Conservation (phyloP, 2,329 filamentous ascomycete genomes). For the Aureobasidium subglaciale region DNA sequence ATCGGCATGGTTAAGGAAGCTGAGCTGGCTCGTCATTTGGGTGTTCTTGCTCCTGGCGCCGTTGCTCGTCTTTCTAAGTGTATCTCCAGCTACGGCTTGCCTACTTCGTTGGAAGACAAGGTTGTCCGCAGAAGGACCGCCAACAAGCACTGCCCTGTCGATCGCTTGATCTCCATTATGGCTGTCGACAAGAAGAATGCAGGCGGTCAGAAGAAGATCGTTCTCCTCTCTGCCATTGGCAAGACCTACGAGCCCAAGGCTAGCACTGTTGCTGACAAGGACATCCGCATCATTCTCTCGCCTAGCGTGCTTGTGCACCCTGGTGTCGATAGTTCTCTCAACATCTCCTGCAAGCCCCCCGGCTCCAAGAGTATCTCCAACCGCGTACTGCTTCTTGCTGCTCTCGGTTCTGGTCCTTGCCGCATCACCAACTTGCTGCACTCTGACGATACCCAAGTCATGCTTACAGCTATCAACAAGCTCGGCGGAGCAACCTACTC, state of each 20-base stretch:
- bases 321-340: slow-evolving; percentile 57
- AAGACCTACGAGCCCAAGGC: slow-evolving; percentile 80
- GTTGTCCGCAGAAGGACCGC: slow-evolving; percentile 74
- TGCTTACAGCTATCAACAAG: slow-evolving; percentile 83
- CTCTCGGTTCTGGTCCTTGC: slow-evolving; percentile 77
- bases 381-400: slow-evolving; percentile 85
- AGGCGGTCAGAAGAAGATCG: slow-evolving; percentile 90
- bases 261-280: slow-evolving; percentile 77
- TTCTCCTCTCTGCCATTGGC: slow-evolving; percentile 84
- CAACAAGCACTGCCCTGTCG: slow-evolving; percentile 79
- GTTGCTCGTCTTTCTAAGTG: slow-evolving; percentile 88
- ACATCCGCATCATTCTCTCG: slow-evolving; percentile 77
- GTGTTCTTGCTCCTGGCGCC: slow-evolving; percentile 75
- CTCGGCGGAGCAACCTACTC: slow-evolving; percentile 81
- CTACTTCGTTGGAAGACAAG: slow-evolving; percentile 77
- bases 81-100: slow-evolving; percentile 86
- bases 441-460: slow-evolving; percentile 94
- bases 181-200: slow-evolving; percentile 98
- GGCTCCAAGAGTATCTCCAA: slow-evolving; percentile 98
- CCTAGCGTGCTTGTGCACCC: slow-evolving; percentile 68
- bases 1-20: slow-evolving; percentile 99
- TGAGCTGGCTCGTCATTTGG: slow-evolving; percentile 82
- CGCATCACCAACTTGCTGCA: slow-evolving; percentile 88
- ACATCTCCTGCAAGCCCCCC: slow-evolving; percentile 75
- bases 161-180: slow-evolving; percentile 85